A percentile compares a stretch with the other conserved stretches of the same genome.
Evolutionary conservation across 2,329 filamentous ascomycete species (phyloP).

Genomic region (Elsinoe batatas): DNA sequence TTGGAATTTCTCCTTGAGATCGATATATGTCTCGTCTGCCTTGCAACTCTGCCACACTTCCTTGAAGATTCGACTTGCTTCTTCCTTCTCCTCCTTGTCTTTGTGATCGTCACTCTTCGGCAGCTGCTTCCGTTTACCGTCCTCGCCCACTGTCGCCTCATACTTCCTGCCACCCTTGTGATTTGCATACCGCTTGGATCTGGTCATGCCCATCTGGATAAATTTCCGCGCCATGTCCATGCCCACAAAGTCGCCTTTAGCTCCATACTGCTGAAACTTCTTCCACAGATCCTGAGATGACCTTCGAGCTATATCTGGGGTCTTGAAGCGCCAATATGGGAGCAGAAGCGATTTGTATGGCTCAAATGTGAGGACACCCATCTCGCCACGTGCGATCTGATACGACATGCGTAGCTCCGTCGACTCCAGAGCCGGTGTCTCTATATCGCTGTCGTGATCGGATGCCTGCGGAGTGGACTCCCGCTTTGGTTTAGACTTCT

Average conservation of each 20-base stretch:
- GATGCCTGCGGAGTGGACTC: neutral
- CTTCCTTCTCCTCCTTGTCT: slow-evolving; percentile 41
- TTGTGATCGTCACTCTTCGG: slow-evolving; percentile 37
- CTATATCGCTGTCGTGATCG: neutral
- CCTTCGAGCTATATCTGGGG: slow-evolving; percentile 39
- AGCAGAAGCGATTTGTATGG: slow-evolving; percentile 53
- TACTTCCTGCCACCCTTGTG: slow-evolving; percentile 36
- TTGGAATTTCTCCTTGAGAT: slow-evolving; percentile 38
- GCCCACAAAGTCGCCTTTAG: slow-evolving; percentile 48
- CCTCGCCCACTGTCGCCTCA: slow-evolving; percentile 13
- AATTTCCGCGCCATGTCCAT: slow-evolving; percentile 58
- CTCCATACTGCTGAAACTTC: slow-evolving; percentile 45
- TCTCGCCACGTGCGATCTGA: slow-evolving; percentile 50
- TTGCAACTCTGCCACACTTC: slow-evolving; percentile 41
- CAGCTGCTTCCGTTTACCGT: slow-evolving; percentile 43
- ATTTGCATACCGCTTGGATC: slow-evolving; percentile 51
- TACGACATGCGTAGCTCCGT: slow-evolving; percentile 40
- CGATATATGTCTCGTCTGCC: slow-evolving; percentile 35
- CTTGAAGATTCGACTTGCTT: slow-evolving; percentile 41
- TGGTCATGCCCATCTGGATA: slow-evolving; percentile 56
- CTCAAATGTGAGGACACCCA: slow-evolving; percentile 52
- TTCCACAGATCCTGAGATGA: slow-evolving; percentile 41
- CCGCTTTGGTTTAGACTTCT: neutral
- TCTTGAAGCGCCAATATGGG: slow-evolving; percentile 52
- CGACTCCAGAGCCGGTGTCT: slow-evolving; percentile 6